Conservation (phyloP, 2,329 filamentous ascomycete species). For the Fusarium beomiforme region DNA sequence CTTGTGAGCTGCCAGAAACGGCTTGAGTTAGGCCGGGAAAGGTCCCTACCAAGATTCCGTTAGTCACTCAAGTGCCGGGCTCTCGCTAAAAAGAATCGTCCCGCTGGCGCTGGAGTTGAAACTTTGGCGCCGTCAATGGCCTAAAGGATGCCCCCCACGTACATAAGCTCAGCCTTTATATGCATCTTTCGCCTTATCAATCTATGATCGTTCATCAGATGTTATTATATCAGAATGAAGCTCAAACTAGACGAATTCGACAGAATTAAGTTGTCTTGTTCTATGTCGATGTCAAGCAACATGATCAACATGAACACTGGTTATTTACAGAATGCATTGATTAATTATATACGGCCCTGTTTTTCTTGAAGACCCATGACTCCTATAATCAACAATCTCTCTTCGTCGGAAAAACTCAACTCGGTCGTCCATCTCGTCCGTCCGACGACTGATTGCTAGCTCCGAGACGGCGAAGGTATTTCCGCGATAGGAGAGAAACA, state of each 20-base stretch:
- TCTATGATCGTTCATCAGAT: neutral
- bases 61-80: constrained; percentile 9
- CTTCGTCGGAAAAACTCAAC: neutral
- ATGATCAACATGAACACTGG: neutral
- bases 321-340: neutral
- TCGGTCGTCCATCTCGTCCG: neutral
- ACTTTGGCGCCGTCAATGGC: neutral
- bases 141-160: neutral
- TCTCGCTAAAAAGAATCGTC: constrained; percentile 12
- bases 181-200: constrained; percentile 11
- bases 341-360: neutral
- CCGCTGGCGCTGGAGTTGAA: constrained; percentile 9
- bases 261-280: too few species aligned
- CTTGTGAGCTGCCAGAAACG: neutral
- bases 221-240: neutral
- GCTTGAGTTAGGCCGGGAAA: neutral
- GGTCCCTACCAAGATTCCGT: neutral
- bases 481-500: neutral
- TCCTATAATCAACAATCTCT: neutral
- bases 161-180: neutral
- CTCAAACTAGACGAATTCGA: neutral
- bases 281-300: too few species aligned
- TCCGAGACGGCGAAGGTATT: neutral
- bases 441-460: neutral
- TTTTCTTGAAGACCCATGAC: neutral